These are phyloP conservation scores for Penicillium maclennaniae DNA, from an alignment of 495 filamentous ascomycete species.

Conservation along the genomic window DNA sequence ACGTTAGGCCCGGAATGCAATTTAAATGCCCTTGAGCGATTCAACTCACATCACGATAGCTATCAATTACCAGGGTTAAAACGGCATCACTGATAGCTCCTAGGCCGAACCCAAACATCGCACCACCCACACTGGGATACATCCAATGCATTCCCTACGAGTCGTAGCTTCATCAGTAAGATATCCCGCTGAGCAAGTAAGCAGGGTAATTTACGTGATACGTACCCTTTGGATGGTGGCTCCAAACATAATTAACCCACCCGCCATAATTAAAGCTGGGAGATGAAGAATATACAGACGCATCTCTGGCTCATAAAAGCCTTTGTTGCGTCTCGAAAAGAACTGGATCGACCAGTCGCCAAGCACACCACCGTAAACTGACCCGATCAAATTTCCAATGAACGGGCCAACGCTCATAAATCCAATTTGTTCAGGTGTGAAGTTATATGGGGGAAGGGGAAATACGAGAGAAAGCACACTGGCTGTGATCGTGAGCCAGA, in stretches of 20 bases:
- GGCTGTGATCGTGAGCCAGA: conserved; percentile 33
- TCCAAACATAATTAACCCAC: conserved; percentile 38
- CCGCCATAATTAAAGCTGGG: conserved; percentile 25
- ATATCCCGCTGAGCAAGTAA: not conserved
- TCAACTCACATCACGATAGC: conserved; percentile 28
- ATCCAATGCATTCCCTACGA: conserved; percentile 40
- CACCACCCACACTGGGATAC: conserved; percentile 28
- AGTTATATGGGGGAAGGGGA: conserved; percentile 38
- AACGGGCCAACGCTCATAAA: conserved; percentile 38
- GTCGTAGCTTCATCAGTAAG: not conserved
- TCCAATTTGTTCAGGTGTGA: conserved; percentile 38
- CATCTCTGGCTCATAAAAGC: conserved; percentile 44
- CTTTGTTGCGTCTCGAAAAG: conserved; percentile 36
- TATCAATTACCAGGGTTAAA: conserved; percentile 37
- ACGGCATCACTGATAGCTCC: conserved; percentile 32
- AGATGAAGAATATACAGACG: conserved; percentile 36
- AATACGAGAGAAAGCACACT: conserved; percentile 32
- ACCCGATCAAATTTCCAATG: conserved; percentile 38
- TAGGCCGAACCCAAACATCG: conserved; percentile 32
- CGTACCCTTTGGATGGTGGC: conserved; percentile 26
- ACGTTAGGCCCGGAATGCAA: not conserved
- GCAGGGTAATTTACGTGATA: not conserved
- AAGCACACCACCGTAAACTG: conserved; percentile 34
- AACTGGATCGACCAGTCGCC: conserved; percentile 39
- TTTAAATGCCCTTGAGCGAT: not conserved